These are phyloP conservation scores for Cryptosporidium felis DNA, from an alignment of 169 alveolate species.

Conservation along the genomic window DNA sequence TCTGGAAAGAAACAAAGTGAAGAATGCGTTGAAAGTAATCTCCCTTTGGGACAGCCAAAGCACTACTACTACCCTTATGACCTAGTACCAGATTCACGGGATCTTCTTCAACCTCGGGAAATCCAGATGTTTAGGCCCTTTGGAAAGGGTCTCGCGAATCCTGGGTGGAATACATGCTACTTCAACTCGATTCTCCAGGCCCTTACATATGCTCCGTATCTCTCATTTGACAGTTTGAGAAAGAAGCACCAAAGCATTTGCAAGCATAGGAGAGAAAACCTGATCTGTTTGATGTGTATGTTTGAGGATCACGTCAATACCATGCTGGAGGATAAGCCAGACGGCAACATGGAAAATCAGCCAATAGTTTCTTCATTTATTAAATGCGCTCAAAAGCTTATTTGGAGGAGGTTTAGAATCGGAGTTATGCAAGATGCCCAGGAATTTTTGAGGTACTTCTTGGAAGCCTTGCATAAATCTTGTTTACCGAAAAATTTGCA, in stretches of 20 bases:
- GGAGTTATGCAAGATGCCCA: conserved; percentile 80
- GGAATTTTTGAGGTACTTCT: conserved; percentile 75
- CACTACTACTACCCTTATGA: conserved; percentile 57
- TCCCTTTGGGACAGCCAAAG: conserved; percentile 31
- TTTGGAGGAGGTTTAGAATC: conserved; percentile 73
- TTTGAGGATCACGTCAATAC: conserved; percentile 76
- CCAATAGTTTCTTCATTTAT: conserved; percentile 40
- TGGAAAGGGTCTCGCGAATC: conserved; percentile 53
- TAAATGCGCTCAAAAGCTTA: conserved; percentile 71
- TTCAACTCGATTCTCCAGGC: conserved; percentile 67
- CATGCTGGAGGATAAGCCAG: conserved; percentile 42
- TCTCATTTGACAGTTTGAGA: conserved; percentile 30
- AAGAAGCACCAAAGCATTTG: conserved; percentile 44
- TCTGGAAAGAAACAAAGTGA: not conserved
- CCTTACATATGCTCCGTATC: conserved; percentile 47
- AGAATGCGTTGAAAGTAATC: conserved; percentile 5
- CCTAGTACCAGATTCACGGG: not conserved
- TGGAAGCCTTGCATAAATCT: conserved; percentile 76
- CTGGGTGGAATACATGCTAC: conserved; percentile 72
- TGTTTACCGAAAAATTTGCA: conserved; percentile 46
- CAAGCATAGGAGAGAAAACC: conserved; percentile 1
- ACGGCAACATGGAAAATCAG: conserved; percentile 4
- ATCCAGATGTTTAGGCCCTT: not conserved
- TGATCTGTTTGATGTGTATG: conserved; percentile 75
- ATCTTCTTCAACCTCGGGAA: not conserved